Conservation (phyloP, 495 filamentous ascomycete genomes). For the Lentithecium fluviatile region DNA sequence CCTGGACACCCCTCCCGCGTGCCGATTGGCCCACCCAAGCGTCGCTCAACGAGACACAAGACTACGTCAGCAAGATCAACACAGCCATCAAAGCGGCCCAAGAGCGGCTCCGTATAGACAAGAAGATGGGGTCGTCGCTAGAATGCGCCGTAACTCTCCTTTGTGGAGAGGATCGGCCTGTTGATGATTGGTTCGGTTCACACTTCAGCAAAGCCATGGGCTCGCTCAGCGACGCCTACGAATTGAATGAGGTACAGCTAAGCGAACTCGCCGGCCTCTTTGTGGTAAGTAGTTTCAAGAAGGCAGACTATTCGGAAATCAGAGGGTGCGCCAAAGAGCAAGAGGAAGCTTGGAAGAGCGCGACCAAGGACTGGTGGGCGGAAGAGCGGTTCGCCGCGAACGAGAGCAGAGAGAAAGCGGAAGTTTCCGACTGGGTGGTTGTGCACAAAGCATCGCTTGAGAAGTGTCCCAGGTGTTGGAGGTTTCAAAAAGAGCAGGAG, state of each 20-base stretch:
- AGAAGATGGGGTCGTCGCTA: conserved; percentile 70
- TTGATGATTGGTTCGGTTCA: not conserved
- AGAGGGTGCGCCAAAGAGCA: not conserved
- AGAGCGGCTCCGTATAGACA: conserved; percentile 63
- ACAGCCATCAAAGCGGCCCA: conserved; percentile 62
- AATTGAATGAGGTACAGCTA: conserved; percentile 53
- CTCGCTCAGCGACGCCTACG: not conserved
- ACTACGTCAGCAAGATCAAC: conserved; percentile 50
- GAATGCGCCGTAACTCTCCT: conserved; percentile 60
- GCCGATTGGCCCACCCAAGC: not conserved
- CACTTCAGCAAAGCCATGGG: not conserved
- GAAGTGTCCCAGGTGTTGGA: conserved; percentile 90
- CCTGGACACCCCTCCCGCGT: conserved; percentile 25
- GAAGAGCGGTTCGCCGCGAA: conserved; percentile 52
- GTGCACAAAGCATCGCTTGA: conserved; percentile 64
- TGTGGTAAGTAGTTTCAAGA: conserved; percentile 60
- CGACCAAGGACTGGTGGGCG: conserved; percentile 1
- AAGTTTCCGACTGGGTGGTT: conserved; percentile 50
- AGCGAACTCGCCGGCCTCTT: conserved; percentile 69
- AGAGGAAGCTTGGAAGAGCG: not conserved
- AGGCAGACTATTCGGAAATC: not conserved
- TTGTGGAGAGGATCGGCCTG: conserved; percentile 37
- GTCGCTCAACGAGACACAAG: not conserved
- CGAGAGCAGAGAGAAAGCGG: not conserved
- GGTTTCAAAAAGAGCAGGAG: conserved; percentile 61